Conservation (phyloP, 192 early-diverging fungal genomes). For the Coemansia sp. region DNA sequence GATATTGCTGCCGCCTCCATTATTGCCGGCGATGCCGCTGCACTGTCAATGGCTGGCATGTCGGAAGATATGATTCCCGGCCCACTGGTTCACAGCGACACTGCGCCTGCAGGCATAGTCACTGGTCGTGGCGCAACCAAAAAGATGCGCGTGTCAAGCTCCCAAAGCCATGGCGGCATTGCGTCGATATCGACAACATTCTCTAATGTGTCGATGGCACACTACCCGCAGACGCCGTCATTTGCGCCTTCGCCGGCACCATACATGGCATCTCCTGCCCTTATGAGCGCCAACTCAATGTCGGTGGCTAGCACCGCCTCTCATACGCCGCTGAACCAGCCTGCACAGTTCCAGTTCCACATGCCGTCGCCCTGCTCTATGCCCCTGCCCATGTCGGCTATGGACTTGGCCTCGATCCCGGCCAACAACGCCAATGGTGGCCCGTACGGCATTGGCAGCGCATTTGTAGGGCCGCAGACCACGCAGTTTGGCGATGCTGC, state of each 20-base stretch:
- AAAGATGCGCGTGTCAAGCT: slow-evolving; percentile 54
- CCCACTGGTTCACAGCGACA: slow-evolving; percentile 35
- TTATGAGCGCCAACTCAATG: slow-evolving; percentile 36
- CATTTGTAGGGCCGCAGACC: slow-evolving; percentile 25
- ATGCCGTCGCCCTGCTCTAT: slow-evolving; percentile 52
- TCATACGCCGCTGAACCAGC: slow-evolving; percentile 41
- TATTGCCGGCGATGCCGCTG: slow-evolving; percentile 8
- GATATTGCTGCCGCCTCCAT: slow-evolving; percentile 10
- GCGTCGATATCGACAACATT: slow-evolving; percentile 13
- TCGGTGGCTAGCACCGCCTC: slow-evolving; percentile 26
- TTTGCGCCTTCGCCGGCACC: slow-evolving; percentile 39
- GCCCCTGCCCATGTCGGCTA: slow-evolving; percentile 45
- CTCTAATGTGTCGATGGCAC: slow-evolving; percentile 12
- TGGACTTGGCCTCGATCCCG: slow-evolving; percentile 44
- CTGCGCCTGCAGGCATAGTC: slow-evolving; percentile 18
- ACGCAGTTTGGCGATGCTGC: slow-evolving; percentile 18
- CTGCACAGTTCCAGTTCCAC: slow-evolving; percentile 49
- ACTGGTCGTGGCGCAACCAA: slow-evolving; percentile 28
- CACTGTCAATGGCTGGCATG: slow-evolving; percentile 4
- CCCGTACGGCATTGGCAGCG: slow-evolving; percentile 23
- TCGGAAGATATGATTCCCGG: slow-evolving; percentile 11
- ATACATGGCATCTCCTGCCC: slow-evolving; percentile 36
- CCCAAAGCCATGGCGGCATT: slow-evolving; percentile 34
- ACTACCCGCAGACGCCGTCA: slow-evolving; percentile 36
- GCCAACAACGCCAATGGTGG: slow-evolving; percentile 16